Conservation (phyloP, 163 green algal species). For the Chloroidium sp. region DNA sequence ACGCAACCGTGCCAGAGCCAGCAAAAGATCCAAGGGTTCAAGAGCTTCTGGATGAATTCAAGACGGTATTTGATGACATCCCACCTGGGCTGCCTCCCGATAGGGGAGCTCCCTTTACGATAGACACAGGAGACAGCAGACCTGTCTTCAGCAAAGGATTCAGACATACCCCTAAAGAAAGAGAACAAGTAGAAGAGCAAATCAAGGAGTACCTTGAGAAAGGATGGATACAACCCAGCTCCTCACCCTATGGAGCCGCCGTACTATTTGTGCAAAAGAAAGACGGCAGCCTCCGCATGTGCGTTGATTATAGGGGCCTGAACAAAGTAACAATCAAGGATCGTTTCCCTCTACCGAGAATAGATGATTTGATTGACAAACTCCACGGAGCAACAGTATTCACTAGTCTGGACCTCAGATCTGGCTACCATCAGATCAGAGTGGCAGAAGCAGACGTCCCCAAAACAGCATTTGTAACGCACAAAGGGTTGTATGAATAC, state of each 20-base stretch:
- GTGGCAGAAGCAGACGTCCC: constrained; percentile 31
- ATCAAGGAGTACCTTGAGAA: constrained; percentile 20
- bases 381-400: constrained; percentile 41
- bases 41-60: no score
- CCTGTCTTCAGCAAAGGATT: not conserved
- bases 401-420: constrained; percentile 41
- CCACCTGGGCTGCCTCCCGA: not conserved
- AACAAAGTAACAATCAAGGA: constrained; percentile 45
- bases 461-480: constrained; percentile 56
- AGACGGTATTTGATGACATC: no score
- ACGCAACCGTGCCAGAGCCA: no score
- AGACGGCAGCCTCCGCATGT: constrained; percentile 32
- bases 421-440: constrained; percentile 55
- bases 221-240: constrained; percentile 33
- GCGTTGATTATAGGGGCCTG: constrained; percentile 40
- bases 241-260: constrained; percentile 38
- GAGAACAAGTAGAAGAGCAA: not conserved
- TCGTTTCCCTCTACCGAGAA: constrained; percentile 29
- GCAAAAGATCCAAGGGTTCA: no score
- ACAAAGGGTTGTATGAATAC: constrained; percentile 47
- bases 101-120: not conserved
- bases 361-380: constrained; percentile 28
- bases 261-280: constrained; percentile 60
- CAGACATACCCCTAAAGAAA: not conserved
- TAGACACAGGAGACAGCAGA: not conserved